phyloP scores from a whole-genome alignment of 2,329 filamentous ascomycete genomes.

The Stemphylium vesicarium region DNA sequence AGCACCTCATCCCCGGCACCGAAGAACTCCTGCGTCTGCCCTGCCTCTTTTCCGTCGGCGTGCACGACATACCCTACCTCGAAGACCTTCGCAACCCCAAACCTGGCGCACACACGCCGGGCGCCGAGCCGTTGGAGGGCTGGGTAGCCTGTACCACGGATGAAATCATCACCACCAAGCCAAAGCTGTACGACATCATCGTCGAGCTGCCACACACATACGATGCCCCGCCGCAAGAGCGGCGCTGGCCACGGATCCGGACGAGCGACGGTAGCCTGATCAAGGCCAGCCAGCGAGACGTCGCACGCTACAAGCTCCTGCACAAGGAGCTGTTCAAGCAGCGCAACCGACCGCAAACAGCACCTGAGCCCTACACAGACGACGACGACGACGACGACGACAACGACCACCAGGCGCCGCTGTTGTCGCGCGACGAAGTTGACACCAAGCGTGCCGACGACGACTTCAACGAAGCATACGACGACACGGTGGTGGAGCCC shows the following conservation, averaged over 20 bases:
- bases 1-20: slow-evolving; percentile 69
- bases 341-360: slow-evolving; percentile 29
- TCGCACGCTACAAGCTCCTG: slow-evolving; percentile 68
- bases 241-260: slow-evolving; percentile 80
- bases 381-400: slow-evolving; percentile 35
- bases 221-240: slow-evolving; percentile 57
- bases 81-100: slow-evolving; percentile 60
- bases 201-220: slow-evolving; percentile 77
- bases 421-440: slow-evolving; percentile 33
- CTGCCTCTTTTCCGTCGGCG: slow-evolving; percentile 89
- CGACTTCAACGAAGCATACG: slow-evolving; percentile 45
- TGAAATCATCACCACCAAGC: slow-evolving; percentile 86
- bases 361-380: slow-evolving; percentile 28
- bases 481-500: slow-evolving; percentile 59
- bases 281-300: slow-evolving; percentile 88
- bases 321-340: slow-evolving; percentile 46
- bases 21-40: slow-evolving; percentile 69
- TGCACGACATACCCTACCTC: slow-evolving; percentile 88
- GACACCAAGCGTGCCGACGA: slow-evolving; percentile 39
- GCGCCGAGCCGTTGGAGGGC: slow-evolving; percentile 60
- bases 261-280: slow-evolving; percentile 67
- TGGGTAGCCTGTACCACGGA: slow-evolving; percentile 98
- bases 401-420: slow-evolving; percentile 30
- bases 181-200: slow-evolving; percentile 85
- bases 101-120: slow-evolving; percentile 46